Base-by-base conservation (phyloP, 768 basidiomycete species). In the Zangia roseola region DNA sequence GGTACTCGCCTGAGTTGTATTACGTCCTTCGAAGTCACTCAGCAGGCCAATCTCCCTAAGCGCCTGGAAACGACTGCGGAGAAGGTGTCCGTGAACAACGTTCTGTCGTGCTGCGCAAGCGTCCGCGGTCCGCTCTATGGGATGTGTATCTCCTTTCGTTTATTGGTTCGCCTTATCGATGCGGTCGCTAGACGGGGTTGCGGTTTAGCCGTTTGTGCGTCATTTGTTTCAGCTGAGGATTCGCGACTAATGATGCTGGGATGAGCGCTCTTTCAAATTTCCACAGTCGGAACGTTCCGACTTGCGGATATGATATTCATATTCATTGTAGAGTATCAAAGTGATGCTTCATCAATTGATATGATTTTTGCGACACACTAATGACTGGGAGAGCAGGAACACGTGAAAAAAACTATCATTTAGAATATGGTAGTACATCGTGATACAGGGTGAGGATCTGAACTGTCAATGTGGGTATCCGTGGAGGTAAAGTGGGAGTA, bases 51-150 rank as follows among this genome's bases (percentile, higher is more conserved):
- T 26, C 24, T 17, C 31, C 12, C 6, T 35, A 24, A 4, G 40
- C 19, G 33, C 13, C 23, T 34, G 43, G 30, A 46, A 12, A 28
- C 6, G 20, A 49, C 49, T 49, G 49, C 49, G 49, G 49, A 49
- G 43, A 49, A 49, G 49, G 17, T 12, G 9, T 49, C 36, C 13
- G n/a, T 16, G 17, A 16, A 45, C n/a, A 20, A 36, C 24, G 43
- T 19, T 50, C 16, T 31, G 20, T n/a, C n/a, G n/a, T 34, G 12
- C 30, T 20, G 37, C 31, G 46, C 31, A 16, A 16, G 3, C 4
- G 16, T 16, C 14, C 4, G 14, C 31, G 31, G 13, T 31, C 31
- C 14, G 31, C 7, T 5, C 14, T 16, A 31, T 16, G 31, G 31
- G 16, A 7, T 31, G 14, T 14, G 31, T 6, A 31, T 31, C 31